phyloP scores from a whole-genome alignment of 805 yeast genomes.

The Wickerhamomyces bovis region DNA sequence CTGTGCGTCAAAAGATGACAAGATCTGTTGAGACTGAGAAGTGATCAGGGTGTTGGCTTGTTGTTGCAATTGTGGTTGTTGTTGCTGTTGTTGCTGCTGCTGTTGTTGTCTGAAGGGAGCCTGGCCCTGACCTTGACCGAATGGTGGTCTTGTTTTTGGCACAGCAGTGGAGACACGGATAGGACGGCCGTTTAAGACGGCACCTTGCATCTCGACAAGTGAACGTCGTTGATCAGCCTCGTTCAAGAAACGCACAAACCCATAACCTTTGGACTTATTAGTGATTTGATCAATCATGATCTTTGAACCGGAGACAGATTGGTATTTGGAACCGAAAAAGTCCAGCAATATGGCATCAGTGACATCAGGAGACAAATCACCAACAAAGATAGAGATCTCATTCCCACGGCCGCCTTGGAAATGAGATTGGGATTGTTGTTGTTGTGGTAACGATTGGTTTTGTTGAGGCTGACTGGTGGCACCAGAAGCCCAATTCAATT shows the following conservation, averaged over 20 bases:
- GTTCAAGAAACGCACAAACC: constrained; percentile 73
- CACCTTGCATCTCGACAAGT: constrained; percentile 76
- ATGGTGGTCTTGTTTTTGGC: constrained; percentile 35
- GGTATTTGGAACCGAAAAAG: constrained; percentile 60
- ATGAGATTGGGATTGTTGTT: constrained; percentile 1
- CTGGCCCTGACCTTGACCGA: neutral
- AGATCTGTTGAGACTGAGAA: constrained; percentile 16
- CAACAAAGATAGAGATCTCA: constrained; percentile 75
- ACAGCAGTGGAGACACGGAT: constrained; percentile 72
- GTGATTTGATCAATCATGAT: constrained; percentile 72
- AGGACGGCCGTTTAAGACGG: constrained; percentile 62
- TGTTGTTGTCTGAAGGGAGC: constrained; percentile 10
- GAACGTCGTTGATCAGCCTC: constrained; percentile 69
- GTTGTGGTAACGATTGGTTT: constrained; percentile 2
- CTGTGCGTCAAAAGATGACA: constrained; percentile 29
- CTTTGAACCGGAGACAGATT: constrained; percentile 70
- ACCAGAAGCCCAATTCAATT: constrained; percentile 79
- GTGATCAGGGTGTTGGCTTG: constrained; percentile 18
- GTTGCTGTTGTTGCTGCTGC: constrained; percentile 6
- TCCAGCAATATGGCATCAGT: constrained; percentile 61
- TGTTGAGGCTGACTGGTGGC: constrained; percentile 23
- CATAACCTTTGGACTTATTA: constrained; percentile 75
- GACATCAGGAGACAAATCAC: constrained; percentile 72
- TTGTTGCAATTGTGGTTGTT: constrained; percentile 8
- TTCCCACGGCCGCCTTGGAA: constrained; percentile 12